Conservation (phyloP, 495 filamentous ascomycete genomes). For the Neurospora sp. region DNA sequence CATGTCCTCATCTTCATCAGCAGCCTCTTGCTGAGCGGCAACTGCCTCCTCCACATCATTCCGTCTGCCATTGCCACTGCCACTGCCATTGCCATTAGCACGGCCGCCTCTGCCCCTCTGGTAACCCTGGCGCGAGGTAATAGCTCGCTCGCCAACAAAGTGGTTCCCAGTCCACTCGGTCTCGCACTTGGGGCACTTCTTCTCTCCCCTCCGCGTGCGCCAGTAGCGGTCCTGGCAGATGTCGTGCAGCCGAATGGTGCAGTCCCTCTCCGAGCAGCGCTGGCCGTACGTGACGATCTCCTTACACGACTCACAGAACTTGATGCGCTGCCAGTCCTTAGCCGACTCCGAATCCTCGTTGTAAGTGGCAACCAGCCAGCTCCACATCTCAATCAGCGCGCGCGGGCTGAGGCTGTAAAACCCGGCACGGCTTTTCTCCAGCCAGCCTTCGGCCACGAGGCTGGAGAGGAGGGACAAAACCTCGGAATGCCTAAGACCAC, state of each 20-base stretch:
- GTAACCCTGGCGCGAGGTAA: conserved; percentile 39
- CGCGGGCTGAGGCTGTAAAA: conserved; percentile 69
- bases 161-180: conserved; percentile 61
- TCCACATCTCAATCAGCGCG: conserved; percentile 72
- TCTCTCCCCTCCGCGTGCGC: conserved; percentile 39
- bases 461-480: conserved; percentile 61
- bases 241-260: conserved; percentile 64
- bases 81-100: not conserved
- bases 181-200: conserved; percentile 66
- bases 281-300: conserved; percentile 86
- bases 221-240: conserved; percentile 67
- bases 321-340: conserved; percentile 58
- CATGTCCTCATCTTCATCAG: conserved; percentile 18
- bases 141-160: conserved; percentile 75
- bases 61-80: conserved; percentile 5
- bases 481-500: conserved; percentile 60
- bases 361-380: conserved; percentile 75
- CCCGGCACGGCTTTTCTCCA: conserved; percentile 58
- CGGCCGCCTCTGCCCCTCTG: conserved; percentile 28
- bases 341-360: conserved; percentile 54
- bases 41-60: conserved; percentile 19
- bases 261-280: conserved; percentile 62
- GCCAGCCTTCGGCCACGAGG: conserved; percentile 74
- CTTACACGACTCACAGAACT: conserved; percentile 80
- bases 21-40: conserved; percentile 12